Evolutionary conservation across 352 stramenopile species (phyloP).

Genomic region (Pythium phragmitis): DNA sequence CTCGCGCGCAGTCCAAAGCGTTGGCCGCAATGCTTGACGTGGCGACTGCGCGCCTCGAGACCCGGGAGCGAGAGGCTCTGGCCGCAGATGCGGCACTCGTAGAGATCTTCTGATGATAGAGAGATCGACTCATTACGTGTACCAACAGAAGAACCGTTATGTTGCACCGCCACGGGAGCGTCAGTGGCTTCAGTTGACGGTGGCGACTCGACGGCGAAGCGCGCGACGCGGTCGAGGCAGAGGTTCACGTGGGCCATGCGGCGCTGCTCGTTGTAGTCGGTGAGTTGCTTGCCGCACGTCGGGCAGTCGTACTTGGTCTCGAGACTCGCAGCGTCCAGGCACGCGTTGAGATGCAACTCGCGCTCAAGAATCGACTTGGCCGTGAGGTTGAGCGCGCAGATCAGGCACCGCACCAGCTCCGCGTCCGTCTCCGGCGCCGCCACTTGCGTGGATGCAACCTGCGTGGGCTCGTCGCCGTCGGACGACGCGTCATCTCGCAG

Average conservation of each 20-base stretch:
- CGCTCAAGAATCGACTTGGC: conserved; percentile 44
- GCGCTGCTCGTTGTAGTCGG: conserved; percentile 63
- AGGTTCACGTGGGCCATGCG: conserved; percentile 67
- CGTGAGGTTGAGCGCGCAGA: conserved; percentile 67
- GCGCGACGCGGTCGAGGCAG: conserved; percentile 48
- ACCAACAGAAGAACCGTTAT: background rate
- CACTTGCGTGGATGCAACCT: conserved; percentile 18
- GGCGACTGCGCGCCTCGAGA: conserved; percentile 55
- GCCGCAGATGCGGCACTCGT: conserved; percentile 74
- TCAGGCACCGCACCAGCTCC: conserved; percentile 39
- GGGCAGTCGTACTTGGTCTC: conserved; percentile 49
- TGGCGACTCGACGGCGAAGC: conserved; percentile 4
- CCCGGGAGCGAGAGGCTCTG: conserved; percentile 39
- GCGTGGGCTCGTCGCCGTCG: conserved; percentile 27
- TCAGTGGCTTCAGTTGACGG: background rate
- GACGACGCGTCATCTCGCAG: background rate
- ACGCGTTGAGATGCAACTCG: conserved; percentile 72
- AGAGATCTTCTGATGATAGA: conserved; percentile 11
- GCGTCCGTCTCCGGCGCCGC: background rate
- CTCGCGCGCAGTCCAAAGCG: conserved; percentile 60
- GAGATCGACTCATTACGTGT: background rate
- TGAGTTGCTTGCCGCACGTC: conserved; percentile 52
- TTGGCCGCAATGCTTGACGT: conserved; percentile 76
- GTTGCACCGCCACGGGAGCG: background rate
- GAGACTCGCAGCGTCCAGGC: conserved; percentile 45